Conservation (phyloP, 2,329 filamentous ascomycete genomes). For the Nectriaceae sp. region DNA sequence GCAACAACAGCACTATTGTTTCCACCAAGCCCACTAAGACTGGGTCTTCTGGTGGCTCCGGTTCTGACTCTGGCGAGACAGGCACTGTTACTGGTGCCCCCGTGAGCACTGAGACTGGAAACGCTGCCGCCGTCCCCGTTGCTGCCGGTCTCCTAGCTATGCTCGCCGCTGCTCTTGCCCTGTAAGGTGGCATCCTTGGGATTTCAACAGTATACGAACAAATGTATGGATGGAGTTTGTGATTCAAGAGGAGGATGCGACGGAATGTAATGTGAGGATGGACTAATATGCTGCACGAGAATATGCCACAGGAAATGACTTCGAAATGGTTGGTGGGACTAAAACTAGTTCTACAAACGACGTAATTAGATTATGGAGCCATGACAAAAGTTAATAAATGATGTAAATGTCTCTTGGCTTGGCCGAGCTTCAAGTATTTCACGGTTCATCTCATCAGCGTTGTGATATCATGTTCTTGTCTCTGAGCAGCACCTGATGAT, state of each 20-base stretch:
- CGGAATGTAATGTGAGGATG: neutral
- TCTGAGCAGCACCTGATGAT: neutral
- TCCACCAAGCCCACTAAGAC: conserved; percentile 13
- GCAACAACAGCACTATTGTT: neutral
- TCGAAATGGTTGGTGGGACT: neutral
- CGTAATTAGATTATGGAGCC: neutral
- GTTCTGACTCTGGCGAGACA: neutral
- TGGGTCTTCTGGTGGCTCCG: neutral
- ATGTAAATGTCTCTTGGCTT: neutral
- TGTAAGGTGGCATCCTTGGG: too few species aligned
- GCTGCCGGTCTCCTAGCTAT: conserved; percentile 33
- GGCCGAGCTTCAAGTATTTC: neutral
- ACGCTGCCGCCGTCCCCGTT: conserved; percentile 27
- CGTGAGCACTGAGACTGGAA: conserved; percentile 13
- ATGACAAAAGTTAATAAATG: neutral
- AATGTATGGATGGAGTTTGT: too few species aligned
- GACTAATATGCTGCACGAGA: conserved; percentile 6
- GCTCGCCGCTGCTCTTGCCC: conserved; percentile 33
- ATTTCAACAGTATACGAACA: too few species aligned
- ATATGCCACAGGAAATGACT: conserved; percentile 3
- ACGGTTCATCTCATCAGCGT: neutral
- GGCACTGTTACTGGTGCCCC: conserved; percentile 5
- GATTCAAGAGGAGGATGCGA: neutral
- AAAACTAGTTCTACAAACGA: too few species aligned
- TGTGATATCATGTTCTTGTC: neutral